Evolutionary conservation across 129 eudicot species (phyloP).

Genomic region (Mikania micrantha): DNA sequence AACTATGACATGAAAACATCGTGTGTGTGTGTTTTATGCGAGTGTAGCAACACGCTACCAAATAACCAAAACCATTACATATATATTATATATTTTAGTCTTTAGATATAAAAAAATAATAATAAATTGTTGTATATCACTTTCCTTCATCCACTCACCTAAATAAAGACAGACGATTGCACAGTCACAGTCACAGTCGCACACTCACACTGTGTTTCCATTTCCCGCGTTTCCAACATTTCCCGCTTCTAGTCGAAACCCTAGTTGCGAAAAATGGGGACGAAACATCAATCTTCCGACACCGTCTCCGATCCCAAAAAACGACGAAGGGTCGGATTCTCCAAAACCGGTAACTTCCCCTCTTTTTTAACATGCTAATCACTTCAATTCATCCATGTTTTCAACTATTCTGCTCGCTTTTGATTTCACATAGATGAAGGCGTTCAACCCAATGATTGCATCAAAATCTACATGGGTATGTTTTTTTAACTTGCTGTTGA

Average conservation of each 20-base stretch:
- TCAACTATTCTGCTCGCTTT: neutral
- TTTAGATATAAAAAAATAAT: too few species aligned
- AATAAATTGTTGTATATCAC: too few species aligned
- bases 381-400: conserved; percentile 10
- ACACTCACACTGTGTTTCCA: neutral
- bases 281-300: conserved; percentile 61
- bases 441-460: conserved; percentile 60
- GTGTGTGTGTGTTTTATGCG: too few species aligned
- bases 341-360: conserved; percentile 44
- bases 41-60: too few species aligned
- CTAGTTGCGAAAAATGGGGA: conserved; percentile 62
- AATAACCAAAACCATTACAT: too few species aligned
- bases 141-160: neutral
- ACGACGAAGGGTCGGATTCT: conserved; percentile 55
- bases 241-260: conserved; percentile 77
- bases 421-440: conserved; percentile 54
- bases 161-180: neutral
- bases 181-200: neutral
- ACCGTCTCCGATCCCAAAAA: conserved; percentile 54
- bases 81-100: too few species aligned
- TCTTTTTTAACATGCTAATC: neutral
- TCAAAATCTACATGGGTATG: conserved; percentile 67
- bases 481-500: neutral
- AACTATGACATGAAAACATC: too few species aligned
- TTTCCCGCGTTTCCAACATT: conserved; percentile 31